These are phyloP conservation scores for Mitragyna speciosa DNA, from an alignment of 257 asterid genomes.

Conservation along the genomic window DNA sequence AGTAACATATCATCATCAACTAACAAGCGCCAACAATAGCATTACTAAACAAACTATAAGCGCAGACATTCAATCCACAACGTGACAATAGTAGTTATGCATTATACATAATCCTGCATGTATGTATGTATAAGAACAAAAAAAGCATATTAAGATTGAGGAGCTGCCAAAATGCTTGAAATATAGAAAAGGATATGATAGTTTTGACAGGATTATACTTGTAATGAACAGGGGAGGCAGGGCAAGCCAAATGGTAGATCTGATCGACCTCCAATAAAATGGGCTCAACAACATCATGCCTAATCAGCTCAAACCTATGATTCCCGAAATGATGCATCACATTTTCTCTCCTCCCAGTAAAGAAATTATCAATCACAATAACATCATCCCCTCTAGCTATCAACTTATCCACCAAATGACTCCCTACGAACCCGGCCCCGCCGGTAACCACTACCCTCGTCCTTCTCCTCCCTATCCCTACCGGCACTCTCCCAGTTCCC, in stretches of 20 bases:
- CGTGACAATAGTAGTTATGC: not conserved
- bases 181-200: conserved; percentile 32
- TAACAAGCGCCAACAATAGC: not conserved
- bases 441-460: conserved; percentile 44
- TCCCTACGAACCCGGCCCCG: conserved; percentile 47
- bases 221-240: conserved; percentile 49
- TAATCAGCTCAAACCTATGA: conserved; percentile 40
- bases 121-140: no score
- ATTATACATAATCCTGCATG: not conserved
- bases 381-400: conserved; percentile 44
- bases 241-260: conserved; percentile 49
- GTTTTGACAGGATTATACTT: conserved; percentile 49
- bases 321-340: conserved; percentile 44
- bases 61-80: not conserved
- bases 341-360: conserved; percentile 48
- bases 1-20: no score
- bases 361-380: conserved; percentile 45
- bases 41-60: not conserved
- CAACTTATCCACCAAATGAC: conserved; percentile 44
- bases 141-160: no score
- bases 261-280: conserved; percentile 51
- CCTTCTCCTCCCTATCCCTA: conserved; percentile 32
- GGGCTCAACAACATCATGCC: conserved; percentile 49
- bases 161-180: not conserved
- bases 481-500: conserved; percentile 34